Evolutionary conservation across 2,329 filamentous ascomycete genomes (phyloP), one percentile per base, ranked within the genome.

Genomic region (Kalmusia sp.): DNA sequence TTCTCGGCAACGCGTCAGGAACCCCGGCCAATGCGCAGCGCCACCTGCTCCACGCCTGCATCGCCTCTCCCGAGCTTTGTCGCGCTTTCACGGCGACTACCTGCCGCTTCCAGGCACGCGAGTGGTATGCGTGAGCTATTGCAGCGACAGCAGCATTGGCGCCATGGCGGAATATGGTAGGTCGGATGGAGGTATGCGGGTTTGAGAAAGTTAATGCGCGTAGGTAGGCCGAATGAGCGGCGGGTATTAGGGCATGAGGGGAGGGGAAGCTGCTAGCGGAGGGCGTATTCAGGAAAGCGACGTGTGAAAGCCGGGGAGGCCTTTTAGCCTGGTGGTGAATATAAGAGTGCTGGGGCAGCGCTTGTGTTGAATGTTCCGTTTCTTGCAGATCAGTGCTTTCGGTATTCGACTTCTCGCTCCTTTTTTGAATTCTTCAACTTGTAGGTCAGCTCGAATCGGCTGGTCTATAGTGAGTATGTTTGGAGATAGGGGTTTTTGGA

Each of bases 381-480:
- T 3, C 5, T 8, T 28, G 24, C 15, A 24, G 33, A n/a, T 35
- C 33, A n/a, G 24, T 22, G 31, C 15, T 37, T 25, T 47, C n/a
- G n/a, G 44, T n/a, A n/a, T 47, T 37, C 33, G 21, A 5, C 27
- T 19, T 15, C 37, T 38, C 33, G 24, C 31, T 25, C 21, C 6
- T 28, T 25, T 24, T 12, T 24, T n/a, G n/a, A n/a, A n/a, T 19
- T 27, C n/a, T 37, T 19, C 6, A 28, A 30, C 31, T 21, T 37
- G 22, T 9, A 12, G 3, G 22, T 28, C 24, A 14, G 38, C 19
- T 27, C 14, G 14, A 27, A 6, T n/a, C 21, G 31, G 21, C 28
- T 17, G 11, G 12, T 22, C 22, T n/a, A 45, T n/a, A 3, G n/a
- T n/a, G n/a, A n/a, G n/a, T n/a, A 54, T 54, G 51, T 24, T 50